Evolutionary conservation across 208 protist genomes (phyloP), one percentile per base, ranked within the genome.

Genomic region (Balamuthia mandrillaris): DNA sequence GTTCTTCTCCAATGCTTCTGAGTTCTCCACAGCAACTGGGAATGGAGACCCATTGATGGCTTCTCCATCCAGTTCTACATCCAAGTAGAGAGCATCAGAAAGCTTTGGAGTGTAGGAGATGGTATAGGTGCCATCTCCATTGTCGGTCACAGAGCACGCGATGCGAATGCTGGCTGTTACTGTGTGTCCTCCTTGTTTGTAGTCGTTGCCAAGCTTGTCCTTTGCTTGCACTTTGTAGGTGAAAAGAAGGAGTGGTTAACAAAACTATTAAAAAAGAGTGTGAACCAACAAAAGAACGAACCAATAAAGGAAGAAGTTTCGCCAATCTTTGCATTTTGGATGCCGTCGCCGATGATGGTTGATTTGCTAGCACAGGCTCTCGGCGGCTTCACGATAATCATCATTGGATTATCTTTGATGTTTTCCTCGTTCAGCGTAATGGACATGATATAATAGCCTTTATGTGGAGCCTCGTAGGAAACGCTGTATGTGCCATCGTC

Each of bases 161-260:
- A 81, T 61, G 29, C 39, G 52, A 9, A 81, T 21, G 47, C 44
- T 63, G 27, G 72, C 72, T 49, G 41, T 37, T 12, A 81, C 72
- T 35, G 52, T 61, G 18, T 81, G 72, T 21, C 72, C 72, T 78
- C 72, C 72, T 49, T 81, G 72, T n/a, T 10, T 49, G 14, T 81
- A 37, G 51, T 81, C 60, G 51, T 61, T 42, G 27, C 72, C 72
- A 60, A 35, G 44, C 49, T 61, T 54, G 72, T 81, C 72, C 18
- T 49, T 42, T n/a, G 72, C 72, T 31, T 81, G 72, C 24, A 81
- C 72, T 2, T n/a, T n/a, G n/a, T n/a, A n/a, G n/a, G n/a, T n/a
- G n/a, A n/a, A n/a, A n/a, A n/a, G n/a, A n/a, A n/a, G n/a, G n/a
- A n/a, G n/a, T n/a, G n/a, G n/a, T n/a, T n/a, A n/a, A n/a, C n/a